Conservation (phyloP, 129 eudicot genomes). For the Cynara cardunculus region DNA sequence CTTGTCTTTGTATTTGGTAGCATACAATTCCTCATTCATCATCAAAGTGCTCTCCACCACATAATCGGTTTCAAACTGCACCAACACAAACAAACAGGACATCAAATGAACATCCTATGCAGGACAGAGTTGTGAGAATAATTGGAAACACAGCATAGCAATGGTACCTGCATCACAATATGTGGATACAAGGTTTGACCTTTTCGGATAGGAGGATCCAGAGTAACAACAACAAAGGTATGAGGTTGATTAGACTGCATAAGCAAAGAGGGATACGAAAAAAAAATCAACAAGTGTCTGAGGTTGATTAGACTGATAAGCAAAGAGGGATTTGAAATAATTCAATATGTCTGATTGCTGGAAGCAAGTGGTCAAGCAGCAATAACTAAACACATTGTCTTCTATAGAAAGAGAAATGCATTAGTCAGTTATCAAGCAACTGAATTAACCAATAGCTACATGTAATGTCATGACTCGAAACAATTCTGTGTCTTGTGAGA, state of each 20-base stretch:
- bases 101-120: not conserved
- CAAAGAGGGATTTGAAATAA: not conserved
- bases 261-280: not conserved
- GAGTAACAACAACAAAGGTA: constrained; percentile 86
- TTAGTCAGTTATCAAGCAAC: not conserved
- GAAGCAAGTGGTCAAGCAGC: not conserved
- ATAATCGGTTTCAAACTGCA: constrained; percentile 90
- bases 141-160: not conserved
- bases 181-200: constrained; percentile 98
- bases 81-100: not conserved
- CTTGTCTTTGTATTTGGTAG: constrained; percentile 80
- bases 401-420: not conserved
- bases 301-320: constrained; percentile 82
- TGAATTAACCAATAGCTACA: not conserved
- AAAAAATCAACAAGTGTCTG: constrained; percentile 68
- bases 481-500: not conserved
- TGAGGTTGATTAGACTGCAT: constrained; percentile 93
- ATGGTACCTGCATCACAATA: constrained; percentile 88
- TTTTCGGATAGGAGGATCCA: constrained; percentile 95
- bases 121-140: not conserved
- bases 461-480: not conserved
- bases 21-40: constrained; percentile 62
- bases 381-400: not conserved
- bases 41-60: constrained; percentile 67
- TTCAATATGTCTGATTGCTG: not conserved